phyloP scores from a whole-genome alignment of 768 basidiomycete genomes.

The Sistotremastrum suecicum region DNA sequence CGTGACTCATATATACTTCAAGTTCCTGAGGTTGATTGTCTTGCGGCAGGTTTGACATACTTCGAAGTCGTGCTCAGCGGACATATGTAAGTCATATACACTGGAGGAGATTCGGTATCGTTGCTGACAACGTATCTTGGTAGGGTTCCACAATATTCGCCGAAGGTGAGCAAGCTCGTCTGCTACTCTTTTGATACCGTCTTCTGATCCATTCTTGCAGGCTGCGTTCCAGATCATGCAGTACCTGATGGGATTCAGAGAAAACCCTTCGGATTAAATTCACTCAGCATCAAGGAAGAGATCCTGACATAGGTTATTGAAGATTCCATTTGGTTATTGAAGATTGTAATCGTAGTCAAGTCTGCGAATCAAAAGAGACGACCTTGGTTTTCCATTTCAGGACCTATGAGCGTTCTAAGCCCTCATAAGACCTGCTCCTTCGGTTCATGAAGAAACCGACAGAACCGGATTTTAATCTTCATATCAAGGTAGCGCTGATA shows the following conservation, averaged over 20 bases:
- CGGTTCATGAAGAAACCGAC: too few relatives aligned
- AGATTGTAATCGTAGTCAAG: too few relatives aligned
- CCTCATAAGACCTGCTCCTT: too few relatives aligned
- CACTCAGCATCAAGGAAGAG: neutral
- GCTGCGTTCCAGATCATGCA: conserved; percentile 60
- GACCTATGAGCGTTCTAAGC: too few relatives aligned
- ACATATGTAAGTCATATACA: conserved; percentile 41
- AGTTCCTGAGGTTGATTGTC: neutral
- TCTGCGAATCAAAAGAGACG: too few relatives aligned
- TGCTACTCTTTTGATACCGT: conserved; percentile 1
- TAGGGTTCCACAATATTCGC: conserved; percentile 57
- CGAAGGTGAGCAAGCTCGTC: conserved; percentile 25
- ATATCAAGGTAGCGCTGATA: too few relatives aligned
- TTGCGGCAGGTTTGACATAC: conserved; percentile 30
- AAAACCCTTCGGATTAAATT: conserved; percentile 20
- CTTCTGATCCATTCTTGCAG: conserved; percentile 16
- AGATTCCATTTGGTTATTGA: neutral
- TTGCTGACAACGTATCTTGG: neutral
- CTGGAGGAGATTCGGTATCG: too few relatives aligned
- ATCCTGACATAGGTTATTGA: neutral
- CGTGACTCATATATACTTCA: neutral
- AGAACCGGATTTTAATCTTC: too few relatives aligned
- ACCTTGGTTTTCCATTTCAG: too few relatives aligned
- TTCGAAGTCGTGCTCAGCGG: conserved; percentile 54
- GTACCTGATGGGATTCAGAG: conserved; percentile 50